These are phyloP conservation scores for Kwoniella botswanensis DNA, from an alignment of 768 basidiomycete genomes.

Conservation along the genomic window DNA sequence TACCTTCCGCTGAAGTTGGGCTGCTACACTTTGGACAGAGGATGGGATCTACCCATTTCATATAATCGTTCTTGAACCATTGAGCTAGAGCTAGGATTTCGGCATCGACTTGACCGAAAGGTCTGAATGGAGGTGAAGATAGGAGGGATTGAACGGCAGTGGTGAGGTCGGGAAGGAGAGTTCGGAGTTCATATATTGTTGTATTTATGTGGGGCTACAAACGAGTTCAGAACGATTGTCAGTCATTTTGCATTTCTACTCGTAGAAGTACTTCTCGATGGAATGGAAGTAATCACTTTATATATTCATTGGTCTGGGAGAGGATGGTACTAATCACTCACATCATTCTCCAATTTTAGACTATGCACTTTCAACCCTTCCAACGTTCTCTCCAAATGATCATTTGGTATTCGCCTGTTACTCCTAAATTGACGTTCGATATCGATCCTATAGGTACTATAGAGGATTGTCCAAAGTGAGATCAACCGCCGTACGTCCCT, in stretches of 20 bases:
- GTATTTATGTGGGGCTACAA: constrained; percentile 8
- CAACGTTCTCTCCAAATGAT: constrained; percentile 16
- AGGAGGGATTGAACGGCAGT: background rate
- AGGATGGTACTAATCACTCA: constrained; percentile 27
- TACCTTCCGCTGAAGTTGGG: constrained; percentile 34
- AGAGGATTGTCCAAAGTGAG: background rate
- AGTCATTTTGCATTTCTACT: too few relatives aligned
- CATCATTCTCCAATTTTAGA: constrained; percentile 22
- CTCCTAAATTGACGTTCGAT: background rate
- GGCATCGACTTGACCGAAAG: constrained; percentile 52
- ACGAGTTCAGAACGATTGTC: background rate
- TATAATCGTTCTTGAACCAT: constrained; percentile 60
- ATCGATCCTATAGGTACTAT: background rate
- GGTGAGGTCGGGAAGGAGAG: constrained; percentile 9
- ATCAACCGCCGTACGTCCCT: background rate
- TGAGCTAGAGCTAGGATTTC: constrained; percentile 55
- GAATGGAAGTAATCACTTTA: too few relatives aligned
- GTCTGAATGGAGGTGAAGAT: constrained; percentile 30
- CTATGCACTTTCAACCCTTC: constrained; percentile 26
- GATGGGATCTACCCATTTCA: constrained; percentile 61
- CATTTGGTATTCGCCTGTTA: background rate
- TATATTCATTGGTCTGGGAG: constrained; percentile 4
- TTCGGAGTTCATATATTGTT: background rate
- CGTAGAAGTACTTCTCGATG: too few relatives aligned
- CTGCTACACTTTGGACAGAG: constrained; percentile 56